Evolutionary conservation across 164 flowering plant genomes (phyloP), one percentile per base, ranked within the genome.

Genomic region (Aristolochia californica): DNA sequence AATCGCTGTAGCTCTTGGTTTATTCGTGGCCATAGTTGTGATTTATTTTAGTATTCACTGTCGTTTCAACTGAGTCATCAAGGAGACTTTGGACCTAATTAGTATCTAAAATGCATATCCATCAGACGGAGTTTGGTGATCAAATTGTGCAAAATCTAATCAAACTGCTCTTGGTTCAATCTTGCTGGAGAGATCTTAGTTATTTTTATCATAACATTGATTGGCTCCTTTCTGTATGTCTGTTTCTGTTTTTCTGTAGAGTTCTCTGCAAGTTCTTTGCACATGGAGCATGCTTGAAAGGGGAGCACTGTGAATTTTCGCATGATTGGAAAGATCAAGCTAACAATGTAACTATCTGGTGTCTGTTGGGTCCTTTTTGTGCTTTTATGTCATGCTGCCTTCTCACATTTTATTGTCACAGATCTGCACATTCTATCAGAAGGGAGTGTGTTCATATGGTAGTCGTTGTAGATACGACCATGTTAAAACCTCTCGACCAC

Each of bases 381-480:
- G 15, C 1, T 24, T 25, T 48, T 48, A 51, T 2, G 34, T 5
- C 40, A 13, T 21, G 12, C 25, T 50, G 25, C 9, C 38, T 23
- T 66, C 24, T 43, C 43, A 23, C 20, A 34, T 64, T 52, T 60
- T 24, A 13, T 64, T 26, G 25, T 54, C 3, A n/a, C 81, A 93
- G 99, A 53, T 87, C 48, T 94, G 99, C 72, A 87, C 93, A 57
- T 94, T 69, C 57, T 94, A 87, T 70, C 99, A 94, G 67, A 85
- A 78, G 70, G 97, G 97, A 49, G 70, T 62, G 5, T 94, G 99
- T 64, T 69, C 91, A 23, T 94, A 77, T 71, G 99, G 96, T 5
- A 84, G 89, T 69, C 78, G 95, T 49, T 94, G 99, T 73, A 78
- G 99, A 75, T 87, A 85, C 68, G 93, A 90, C 17, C 99, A 94